phyloP scores from a whole-genome alignment of 1,139 yeast genomes.

The Blastobotrys aristatus region DNA sequence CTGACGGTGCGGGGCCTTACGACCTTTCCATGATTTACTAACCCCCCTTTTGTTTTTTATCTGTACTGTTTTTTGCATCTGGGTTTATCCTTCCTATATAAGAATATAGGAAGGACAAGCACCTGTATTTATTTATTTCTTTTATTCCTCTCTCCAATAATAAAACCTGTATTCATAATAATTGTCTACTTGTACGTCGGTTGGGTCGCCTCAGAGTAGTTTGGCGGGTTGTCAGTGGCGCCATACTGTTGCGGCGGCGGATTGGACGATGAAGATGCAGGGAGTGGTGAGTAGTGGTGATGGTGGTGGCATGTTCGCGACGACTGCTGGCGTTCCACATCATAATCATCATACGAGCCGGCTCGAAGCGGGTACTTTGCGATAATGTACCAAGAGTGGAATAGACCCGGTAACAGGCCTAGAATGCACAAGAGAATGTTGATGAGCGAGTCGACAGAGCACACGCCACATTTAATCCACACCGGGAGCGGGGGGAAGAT shows the following conservation, averaged over 20 bases:
- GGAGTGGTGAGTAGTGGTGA: constrained; percentile 18
- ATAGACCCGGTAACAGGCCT: constrained; percentile 74
- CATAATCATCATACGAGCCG: not conserved
- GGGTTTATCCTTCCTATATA: no score
- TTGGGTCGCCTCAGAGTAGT: constrained; percentile 6
- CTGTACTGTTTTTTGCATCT: no score
- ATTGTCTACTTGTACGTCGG: not conserved
- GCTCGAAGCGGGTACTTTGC: constrained; percentile 37
- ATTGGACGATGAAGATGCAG: not conserved
- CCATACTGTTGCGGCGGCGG: constrained; percentile 11
- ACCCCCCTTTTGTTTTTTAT: not conserved
- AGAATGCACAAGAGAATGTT: constrained; percentile 69
- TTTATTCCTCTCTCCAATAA: not conserved
- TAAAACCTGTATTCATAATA: no score
- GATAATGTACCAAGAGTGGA: constrained; percentile 43
- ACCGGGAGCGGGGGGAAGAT: constrained; percentile 84
- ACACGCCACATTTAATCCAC: constrained; percentile 66
- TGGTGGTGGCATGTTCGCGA: constrained; percentile 12
- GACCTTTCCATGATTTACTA: constrained; percentile 7
- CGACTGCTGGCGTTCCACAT: constrained; percentile 8
- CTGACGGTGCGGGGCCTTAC: constrained; percentile 4
- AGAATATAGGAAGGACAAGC: no score
- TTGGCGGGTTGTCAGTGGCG: constrained; percentile 8
- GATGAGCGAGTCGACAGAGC: constrained; percentile 65
- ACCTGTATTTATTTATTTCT: not conserved